Conservation (phyloP, 2,329 filamentous ascomycete species). For the Diaporthe capsici region DNA sequence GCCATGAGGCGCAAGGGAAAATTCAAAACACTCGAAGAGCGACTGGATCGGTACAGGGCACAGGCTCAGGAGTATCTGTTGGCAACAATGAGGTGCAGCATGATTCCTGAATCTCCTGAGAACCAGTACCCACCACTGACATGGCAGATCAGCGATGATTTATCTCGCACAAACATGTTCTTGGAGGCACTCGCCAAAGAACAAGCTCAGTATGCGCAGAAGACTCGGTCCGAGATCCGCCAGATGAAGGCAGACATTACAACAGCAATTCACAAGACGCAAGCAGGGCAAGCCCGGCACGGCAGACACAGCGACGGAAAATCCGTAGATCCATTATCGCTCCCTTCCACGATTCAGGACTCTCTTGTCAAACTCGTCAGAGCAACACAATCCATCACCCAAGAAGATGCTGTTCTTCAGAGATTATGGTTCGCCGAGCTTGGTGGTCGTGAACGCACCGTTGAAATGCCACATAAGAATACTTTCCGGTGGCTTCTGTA, state of each 20-base stretch:
- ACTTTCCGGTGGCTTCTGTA: constrained; percentile 27
- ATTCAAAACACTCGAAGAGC: not conserved
- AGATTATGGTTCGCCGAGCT: not conserved
- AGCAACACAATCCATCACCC: not conserved
- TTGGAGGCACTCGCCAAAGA: not conserved
- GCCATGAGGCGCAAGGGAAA: not conserved
- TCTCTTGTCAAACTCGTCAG: not conserved
- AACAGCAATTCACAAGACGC: not conserved
- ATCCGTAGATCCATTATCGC: too few relatives aligned
- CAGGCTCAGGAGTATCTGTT: not conserved
- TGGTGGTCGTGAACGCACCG: not conserved
- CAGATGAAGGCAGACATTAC: not conserved
- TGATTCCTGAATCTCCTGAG: not conserved
- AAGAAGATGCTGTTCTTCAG: constrained; percentile 2
- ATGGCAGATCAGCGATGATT: constrained; percentile 6
- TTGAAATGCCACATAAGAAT: not conserved
- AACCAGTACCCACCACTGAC: not conserved
- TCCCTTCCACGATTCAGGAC: not conserved
- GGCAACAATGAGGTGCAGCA: constrained; percentile 11
- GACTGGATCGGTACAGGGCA: constrained; percentile 7
- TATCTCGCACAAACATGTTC: not conserved
- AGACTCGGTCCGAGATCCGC: not conserved
- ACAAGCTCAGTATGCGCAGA: not conserved
- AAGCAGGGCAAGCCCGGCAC: too few relatives aligned
- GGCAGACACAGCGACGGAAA: too few relatives aligned